Evolutionary conservation across 2,329 filamentous ascomycete genomes (phyloP).

Genomic region (Zymoseptoria brevis): DNA sequence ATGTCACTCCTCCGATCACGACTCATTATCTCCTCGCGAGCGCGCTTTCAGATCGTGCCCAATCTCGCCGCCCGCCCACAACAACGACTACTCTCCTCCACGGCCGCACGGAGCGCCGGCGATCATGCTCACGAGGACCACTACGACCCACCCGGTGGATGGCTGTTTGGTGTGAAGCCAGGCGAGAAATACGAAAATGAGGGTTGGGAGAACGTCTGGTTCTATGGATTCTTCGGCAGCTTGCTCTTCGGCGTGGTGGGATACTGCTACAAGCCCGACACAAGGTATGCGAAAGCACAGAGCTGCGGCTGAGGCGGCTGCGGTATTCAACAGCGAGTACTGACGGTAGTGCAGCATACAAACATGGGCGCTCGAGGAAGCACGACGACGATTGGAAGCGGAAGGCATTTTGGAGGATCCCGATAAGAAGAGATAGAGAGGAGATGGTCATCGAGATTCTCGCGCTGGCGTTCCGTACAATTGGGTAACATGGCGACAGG

Average conservation of each 20-base stretch:
- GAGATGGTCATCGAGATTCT: not conserved
- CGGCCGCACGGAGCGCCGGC: constrained; percentile 30
- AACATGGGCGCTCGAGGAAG: constrained; percentile 98
- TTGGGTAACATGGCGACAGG: not conserved
- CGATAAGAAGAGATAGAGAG: constrained; percentile 27
- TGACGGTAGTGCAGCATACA: constrained; percentile 63
- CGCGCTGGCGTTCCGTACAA: not conserved
- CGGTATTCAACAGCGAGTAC: constrained; percentile 3
- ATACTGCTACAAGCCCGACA: constrained; percentile 96
- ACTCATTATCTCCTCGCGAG: constrained; percentile 25
- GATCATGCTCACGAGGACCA: constrained; percentile 65
- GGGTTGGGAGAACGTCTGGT: constrained; percentile 86
- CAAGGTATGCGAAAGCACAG: constrained; percentile 61
- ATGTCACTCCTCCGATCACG: constrained; percentile 27
- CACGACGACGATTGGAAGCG: constrained; percentile 84
- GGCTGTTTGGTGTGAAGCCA: constrained; percentile 89
- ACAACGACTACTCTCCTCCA: constrained; percentile 27
- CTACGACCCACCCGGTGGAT: constrained; percentile 84
- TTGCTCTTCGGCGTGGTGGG: constrained; percentile 66
- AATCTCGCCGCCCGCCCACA: constrained; percentile 21
- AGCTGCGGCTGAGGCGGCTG: not conserved
- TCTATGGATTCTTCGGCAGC: constrained; percentile 76
- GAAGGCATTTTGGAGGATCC: constrained; percentile 90
- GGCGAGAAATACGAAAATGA: constrained; percentile 94
- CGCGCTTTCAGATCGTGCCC: constrained; percentile 27